phyloP scores from a whole-genome alignment of 495 filamentous ascomycete species.

The Penicillium egyptiacum region DNA sequence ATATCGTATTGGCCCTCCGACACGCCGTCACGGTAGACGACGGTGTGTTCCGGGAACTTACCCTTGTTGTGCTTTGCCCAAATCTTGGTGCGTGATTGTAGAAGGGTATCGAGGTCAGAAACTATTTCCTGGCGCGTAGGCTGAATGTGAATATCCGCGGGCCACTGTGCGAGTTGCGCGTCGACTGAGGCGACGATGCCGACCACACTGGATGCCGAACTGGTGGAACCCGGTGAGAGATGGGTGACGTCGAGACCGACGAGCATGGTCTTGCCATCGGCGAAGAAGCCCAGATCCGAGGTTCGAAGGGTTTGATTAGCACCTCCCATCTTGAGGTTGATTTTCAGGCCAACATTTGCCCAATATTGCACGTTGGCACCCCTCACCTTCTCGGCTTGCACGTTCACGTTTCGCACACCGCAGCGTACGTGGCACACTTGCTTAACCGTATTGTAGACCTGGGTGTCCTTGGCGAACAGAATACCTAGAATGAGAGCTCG shows the following conservation, averaged over 20 bases:
- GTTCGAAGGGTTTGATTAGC: conserved; percentile 63
- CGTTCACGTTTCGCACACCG: conserved; percentile 68
- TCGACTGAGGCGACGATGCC: conserved; percentile 24
- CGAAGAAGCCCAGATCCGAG: conserved; percentile 55
- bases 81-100: conserved; percentile 58
- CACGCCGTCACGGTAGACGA: conserved; percentile 90
- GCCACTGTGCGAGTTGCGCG: conserved; percentile 30
- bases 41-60: conserved; percentile 62
- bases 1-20: conserved; percentile 76
- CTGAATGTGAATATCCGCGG: conserved; percentile 32
- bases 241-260: conserved; percentile 89
- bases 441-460: conserved; percentile 68
- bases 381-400: conserved; percentile 52
- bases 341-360: conserved; percentile 75
- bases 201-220: conserved; percentile 66
- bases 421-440: conserved; percentile 58
- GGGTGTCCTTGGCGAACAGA: conserved; percentile 48
- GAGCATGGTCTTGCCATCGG: conserved; percentile 73
- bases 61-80: conserved; percentile 56
- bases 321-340: conserved; percentile 86
- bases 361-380: conserved; percentile 54
- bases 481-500: conserved; percentile 66
- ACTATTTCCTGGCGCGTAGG: conserved; percentile 16
- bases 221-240: conserved; percentile 68
- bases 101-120: conserved; percentile 54